phyloP scores from a whole-genome alignment of 306 rosid genomes.

The Astragalus glycyphyllos region DNA sequence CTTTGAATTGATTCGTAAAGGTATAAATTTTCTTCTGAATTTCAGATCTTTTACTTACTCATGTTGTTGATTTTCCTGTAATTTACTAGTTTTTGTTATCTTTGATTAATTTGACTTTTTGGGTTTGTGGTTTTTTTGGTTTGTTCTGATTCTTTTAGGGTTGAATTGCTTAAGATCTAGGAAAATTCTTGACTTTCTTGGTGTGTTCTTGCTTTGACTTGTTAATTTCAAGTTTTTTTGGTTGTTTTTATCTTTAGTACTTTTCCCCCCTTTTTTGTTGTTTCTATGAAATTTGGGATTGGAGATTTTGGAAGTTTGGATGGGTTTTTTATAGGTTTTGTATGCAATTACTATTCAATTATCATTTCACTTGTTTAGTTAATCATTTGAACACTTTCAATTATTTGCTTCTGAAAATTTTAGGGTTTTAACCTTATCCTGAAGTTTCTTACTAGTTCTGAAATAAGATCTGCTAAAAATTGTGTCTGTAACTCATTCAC shows the following conservation, averaged over 20 bases:
- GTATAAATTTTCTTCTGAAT: conserved; percentile 43
- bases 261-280: conserved; percentile 34
- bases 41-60: conserved; percentile 54
- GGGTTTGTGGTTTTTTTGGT: neutral
- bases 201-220: conserved; percentile 37
- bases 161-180: conserved; percentile 64
- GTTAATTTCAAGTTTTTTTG: neutral
- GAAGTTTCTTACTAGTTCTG: conserved; percentile 27
- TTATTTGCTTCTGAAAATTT: conserved; percentile 26
- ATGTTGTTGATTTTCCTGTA: conserved; percentile 9
- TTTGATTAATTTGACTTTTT: conserved; percentile 40
- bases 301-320: conserved; percentile 17
- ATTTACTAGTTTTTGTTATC: conserved; percentile 8
- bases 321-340: conserved; percentile 33
- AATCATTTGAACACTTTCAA: conserved; percentile 12
- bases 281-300: conserved; percentile 28
- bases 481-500: conserved; percentile 14
- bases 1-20: conserved; percentile 89
- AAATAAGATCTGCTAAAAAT: conserved; percentile 29
- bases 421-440: conserved; percentile 44
- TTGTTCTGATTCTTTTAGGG: conserved; percentile 27
- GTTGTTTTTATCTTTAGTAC: conserved; percentile 35
- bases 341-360: conserved; percentile 2
- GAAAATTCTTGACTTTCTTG: conserved; percentile 39
- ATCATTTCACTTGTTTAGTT: conserved; percentile 29